These are phyloP conservation scores for Pestalotiopsis fici DNA, from an alignment of 2,329 filamentous ascomycete genomes.

Conservation along the genomic window DNA sequence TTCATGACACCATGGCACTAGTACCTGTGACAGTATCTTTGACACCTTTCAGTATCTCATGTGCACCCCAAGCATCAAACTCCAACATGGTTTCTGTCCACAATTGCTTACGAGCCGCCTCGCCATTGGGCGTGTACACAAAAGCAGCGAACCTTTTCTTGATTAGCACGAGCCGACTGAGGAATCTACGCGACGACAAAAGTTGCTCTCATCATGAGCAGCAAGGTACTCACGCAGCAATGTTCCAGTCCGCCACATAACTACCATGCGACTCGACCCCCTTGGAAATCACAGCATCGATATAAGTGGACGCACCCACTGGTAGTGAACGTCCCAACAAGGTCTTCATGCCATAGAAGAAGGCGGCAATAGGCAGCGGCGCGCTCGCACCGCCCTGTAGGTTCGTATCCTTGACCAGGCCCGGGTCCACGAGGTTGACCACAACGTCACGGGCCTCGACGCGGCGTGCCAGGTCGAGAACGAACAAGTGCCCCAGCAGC, in stretches of 20 bases:
- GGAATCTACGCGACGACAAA: not conserved
- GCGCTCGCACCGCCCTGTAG: not conserved
- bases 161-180: not conserved
- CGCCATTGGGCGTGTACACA: not conserved
- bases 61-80: not conserved
- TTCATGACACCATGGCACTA: not conserved
- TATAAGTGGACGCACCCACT: constrained; percentile 2
- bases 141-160: not conserved
- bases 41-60: not conserved
- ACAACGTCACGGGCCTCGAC: not conserved
- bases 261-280: not conserved
- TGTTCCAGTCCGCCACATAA: not conserved
- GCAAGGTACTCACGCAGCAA: constrained; percentile 1
- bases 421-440: not conserved
- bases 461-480: not conserved
- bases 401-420: not conserved
- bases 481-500: not conserved
- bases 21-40: not conserved
- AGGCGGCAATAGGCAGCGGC: not conserved
- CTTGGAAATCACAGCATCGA: not conserved
- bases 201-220: too few relatives aligned
- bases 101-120: not conserved
- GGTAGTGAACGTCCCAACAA: not conserved
- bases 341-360: not conserved
- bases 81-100: constrained; percentile 1